A percentile compares a stretch with the other conserved stretches of the same genome.
Conservation (phyloP, 495 filamentous ascomycete genomes). For the Podospora didyma region DNA sequence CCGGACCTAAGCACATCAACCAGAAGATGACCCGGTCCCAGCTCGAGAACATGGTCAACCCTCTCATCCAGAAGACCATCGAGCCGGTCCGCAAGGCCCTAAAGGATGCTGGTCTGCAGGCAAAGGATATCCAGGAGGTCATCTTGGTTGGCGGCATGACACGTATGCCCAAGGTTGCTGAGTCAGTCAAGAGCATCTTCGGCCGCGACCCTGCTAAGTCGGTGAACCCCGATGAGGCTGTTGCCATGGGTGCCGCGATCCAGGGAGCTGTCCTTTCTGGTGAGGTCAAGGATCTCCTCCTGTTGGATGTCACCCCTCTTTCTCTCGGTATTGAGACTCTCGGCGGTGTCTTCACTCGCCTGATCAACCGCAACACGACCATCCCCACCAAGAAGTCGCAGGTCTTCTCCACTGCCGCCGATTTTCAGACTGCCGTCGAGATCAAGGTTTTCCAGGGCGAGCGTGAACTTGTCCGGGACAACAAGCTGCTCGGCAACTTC, state of each 20-base stretch:
- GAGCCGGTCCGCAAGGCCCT: slow-evolving; percentile 96
- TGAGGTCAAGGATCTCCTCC: slow-evolving; percentile 92
- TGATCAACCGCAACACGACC: slow-evolving; percentile 99
- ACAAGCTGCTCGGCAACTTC: slow-evolving; percentile 99
- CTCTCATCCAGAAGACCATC: slow-evolving; percentile 77
- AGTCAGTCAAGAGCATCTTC: slow-evolving; percentile 96
- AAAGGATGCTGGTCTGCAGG: slow-evolving; percentile 91
- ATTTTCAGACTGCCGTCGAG: slow-evolving; percentile 99
- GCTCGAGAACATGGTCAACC: slow-evolving; percentile 90
- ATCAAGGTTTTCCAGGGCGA: slow-evolving; percentile 99
- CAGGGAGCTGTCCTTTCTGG: slow-evolving; percentile 96
- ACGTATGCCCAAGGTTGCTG: slow-evolving; percentile 98
- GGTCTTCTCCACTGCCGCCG: slow-evolving; percentile 95
- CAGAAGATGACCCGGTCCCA: slow-evolving; percentile 87
- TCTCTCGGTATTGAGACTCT: slow-evolving; percentile 99
- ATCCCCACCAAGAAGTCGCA: slow-evolving; percentile 99
- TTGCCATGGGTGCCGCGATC: slow-evolving; percentile 96
- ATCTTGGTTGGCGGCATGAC: slow-evolving; percentile 99
- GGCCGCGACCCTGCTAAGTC: slow-evolving; percentile 98
- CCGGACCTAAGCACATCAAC: slow-evolving; percentile 97
- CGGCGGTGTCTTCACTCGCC: slow-evolving; percentile 96
- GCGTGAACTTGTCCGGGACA: slow-evolving; percentile 98
- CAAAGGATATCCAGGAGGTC: slow-evolving; percentile 97
- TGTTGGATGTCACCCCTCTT: slow-evolving; percentile 95
- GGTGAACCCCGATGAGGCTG: slow-evolving; percentile 98